phyloP scores from a whole-genome alignment of 164 flowering plant genomes.

The Houttuynia cordata region DNA sequence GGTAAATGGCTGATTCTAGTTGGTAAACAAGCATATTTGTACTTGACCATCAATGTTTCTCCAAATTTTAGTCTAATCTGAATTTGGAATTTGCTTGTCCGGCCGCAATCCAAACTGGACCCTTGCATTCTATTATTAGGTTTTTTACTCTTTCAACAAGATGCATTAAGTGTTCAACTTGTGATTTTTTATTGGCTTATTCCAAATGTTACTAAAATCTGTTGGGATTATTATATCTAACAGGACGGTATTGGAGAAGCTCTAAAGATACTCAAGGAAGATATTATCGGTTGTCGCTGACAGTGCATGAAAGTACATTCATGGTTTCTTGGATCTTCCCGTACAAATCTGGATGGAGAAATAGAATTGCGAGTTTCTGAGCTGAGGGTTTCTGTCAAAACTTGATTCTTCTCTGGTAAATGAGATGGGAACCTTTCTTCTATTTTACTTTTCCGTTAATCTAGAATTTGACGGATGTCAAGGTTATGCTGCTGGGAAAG shows the following conservation, averaged over 20 bases:
- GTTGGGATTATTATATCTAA: conserved; percentile 3
- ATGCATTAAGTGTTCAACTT: neutral
- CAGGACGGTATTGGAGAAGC: conserved; percentile 69
- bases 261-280: conserved; percentile 46
- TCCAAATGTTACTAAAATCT: neutral
- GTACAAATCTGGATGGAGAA: neutral
- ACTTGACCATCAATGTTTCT: neutral
- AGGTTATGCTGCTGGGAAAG: too few species aligned
- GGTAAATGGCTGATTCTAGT: too few species aligned
- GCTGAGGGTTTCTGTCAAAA: too few species aligned
- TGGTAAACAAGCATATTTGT: too few species aligned
- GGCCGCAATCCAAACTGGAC: neutral
- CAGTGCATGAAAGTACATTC: neutral
- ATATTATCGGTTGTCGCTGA: conserved; percentile 13
- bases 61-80: neutral
- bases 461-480: too few species aligned
- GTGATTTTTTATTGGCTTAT: neutral
- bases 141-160: neutral
- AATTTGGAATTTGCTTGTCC: neutral
- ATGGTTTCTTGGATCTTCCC: neutral
- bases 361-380: too few species aligned
- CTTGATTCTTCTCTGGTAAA: too few species aligned
- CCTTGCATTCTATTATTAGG: neutral
- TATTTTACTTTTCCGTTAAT: too few species aligned
- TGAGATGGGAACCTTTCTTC: too few species aligned